phyloP scores from a whole-genome alignment of 139 green algal genomes.

The Coccomyxa sp. region DNA sequence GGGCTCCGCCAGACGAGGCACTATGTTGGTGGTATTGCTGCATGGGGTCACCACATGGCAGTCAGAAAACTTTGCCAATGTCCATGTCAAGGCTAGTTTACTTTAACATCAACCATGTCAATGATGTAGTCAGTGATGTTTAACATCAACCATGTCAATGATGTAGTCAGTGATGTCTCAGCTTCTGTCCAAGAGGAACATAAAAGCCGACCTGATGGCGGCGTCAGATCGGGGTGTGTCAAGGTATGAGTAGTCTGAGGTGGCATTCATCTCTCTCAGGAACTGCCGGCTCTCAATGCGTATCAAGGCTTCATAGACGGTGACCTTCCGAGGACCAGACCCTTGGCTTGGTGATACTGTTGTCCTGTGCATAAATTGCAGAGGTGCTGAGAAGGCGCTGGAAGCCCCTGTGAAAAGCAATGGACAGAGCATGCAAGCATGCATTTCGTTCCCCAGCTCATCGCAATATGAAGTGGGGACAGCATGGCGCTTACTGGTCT shows the following conservation, averaged over 20 bases:
- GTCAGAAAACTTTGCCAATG: background rate
- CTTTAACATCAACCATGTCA: background rate
- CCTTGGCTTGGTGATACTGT: background rate
- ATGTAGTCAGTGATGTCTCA: background rate
- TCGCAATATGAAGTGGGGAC: too few species aligned
- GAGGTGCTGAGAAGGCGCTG: too few species aligned
- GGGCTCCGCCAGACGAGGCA: slow-evolving; percentile 34
- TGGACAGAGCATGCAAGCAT: background rate
- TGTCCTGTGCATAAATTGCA: too few species aligned
- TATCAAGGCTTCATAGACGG: slow-evolving; percentile 28
- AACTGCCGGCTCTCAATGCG: slow-evolving; percentile 33
- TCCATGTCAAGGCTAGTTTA: background rate
- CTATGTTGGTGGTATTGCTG: slow-evolving; percentile 26
- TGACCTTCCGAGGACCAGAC: background rate
- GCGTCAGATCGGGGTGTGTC: slow-evolving; percentile 29
- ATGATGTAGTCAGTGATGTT: background rate
- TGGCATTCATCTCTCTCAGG: slow-evolving; percentile 37
- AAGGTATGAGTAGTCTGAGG: slow-evolving; percentile 56
- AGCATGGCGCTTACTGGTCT: too few species aligned
- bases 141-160: background rate
- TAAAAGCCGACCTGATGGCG: background rate
- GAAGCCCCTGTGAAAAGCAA: too few species aligned
- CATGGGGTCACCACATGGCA: slow-evolving; percentile 2
- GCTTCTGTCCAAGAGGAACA: background rate
- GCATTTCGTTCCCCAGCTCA: too few species aligned